Conservation (phyloP, 179 eudicot genomes). For the Corrigiola litoralis region DNA sequence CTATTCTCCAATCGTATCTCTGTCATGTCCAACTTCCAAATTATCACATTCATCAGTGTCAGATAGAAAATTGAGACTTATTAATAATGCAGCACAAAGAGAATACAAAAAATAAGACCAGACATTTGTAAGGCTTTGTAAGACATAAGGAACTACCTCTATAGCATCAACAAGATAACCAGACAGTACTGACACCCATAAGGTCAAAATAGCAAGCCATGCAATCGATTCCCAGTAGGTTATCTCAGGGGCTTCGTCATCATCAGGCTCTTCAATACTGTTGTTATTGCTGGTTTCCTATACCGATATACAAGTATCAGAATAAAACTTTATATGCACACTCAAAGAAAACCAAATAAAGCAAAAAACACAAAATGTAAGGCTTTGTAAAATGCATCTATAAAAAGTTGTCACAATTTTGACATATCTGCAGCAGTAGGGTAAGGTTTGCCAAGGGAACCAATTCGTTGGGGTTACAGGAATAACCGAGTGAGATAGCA, state of each 20-base stretch:
- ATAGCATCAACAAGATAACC: slow-evolving; percentile 92
- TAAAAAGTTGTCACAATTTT: neutral
- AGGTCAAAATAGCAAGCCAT: slow-evolving; percentile 82
- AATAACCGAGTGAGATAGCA: too few species aligned
- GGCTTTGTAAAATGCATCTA: neutral
- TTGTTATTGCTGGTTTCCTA: slow-evolving; percentile 45
- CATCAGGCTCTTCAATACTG: slow-evolving; percentile 31
- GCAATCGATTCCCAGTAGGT: slow-evolving; percentile 64
- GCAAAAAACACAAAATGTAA: neutral
- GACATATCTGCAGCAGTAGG: too few species aligned
- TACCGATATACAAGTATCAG: slow-evolving; percentile 16
- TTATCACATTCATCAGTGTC: too few species aligned
- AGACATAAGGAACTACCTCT: slow-evolving; percentile 39
- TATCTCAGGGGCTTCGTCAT: slow-evolving; percentile 76
- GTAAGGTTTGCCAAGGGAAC: too few species aligned
- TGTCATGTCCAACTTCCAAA: too few species aligned
- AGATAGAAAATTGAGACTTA: too few species aligned
- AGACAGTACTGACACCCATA: slow-evolving; percentile 86
- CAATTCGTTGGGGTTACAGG: too few species aligned
- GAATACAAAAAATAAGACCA: too few species aligned
- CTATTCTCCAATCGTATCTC: too few species aligned
- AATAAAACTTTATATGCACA: neutral
- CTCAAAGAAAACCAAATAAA: neutral
- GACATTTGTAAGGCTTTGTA: neutral
- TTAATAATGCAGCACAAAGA: too few species aligned